Evolutionary conservation across 169 alveolate species (phyloP).

Genomic region (Fabrea salina): DNA sequence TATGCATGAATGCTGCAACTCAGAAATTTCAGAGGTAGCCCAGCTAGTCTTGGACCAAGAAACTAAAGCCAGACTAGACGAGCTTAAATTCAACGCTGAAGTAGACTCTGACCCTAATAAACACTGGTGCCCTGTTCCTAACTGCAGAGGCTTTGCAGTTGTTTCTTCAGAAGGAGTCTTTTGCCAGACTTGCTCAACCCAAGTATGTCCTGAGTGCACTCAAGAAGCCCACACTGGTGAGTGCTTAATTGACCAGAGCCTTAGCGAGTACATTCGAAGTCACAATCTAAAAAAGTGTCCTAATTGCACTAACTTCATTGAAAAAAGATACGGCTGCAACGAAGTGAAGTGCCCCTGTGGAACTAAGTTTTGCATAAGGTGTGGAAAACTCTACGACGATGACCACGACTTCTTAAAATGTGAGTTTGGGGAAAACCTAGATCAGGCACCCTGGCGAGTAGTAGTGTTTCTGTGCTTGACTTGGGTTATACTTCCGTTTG

Average conservation of each 20-base stretch:
- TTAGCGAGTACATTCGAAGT: not conserved
- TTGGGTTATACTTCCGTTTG: no score
- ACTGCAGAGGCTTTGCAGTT: constrained; percentile 12
- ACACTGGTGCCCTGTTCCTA: constrained; percentile 26
- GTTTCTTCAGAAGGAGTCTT: not conserved
- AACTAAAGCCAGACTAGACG: not conserved
- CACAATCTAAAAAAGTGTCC: not conserved
- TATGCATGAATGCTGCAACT: not conserved
- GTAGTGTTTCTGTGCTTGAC: no score
- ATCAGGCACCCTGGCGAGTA: no score
- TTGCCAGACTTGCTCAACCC: constrained; percentile 37
- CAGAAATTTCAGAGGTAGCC: not conserved
- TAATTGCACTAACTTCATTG: not conserved
- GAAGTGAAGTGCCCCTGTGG: constrained; percentile 12
- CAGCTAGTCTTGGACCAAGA: not conserved
- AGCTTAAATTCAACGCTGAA: not conserved
- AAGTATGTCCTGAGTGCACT: constrained; percentile 47
- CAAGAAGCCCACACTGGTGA: constrained; percentile 33
- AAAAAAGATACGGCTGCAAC: not conserved
- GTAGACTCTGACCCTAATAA: not conserved
- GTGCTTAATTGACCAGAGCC: not conserved
- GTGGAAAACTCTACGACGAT: not conserved
- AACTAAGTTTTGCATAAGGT: not conserved
- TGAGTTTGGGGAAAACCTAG: no score
- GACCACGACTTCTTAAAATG: not conserved